Conservation (phyloP, 2,329 filamentous ascomycete genomes). For the Emmonsia crescens region DNA sequence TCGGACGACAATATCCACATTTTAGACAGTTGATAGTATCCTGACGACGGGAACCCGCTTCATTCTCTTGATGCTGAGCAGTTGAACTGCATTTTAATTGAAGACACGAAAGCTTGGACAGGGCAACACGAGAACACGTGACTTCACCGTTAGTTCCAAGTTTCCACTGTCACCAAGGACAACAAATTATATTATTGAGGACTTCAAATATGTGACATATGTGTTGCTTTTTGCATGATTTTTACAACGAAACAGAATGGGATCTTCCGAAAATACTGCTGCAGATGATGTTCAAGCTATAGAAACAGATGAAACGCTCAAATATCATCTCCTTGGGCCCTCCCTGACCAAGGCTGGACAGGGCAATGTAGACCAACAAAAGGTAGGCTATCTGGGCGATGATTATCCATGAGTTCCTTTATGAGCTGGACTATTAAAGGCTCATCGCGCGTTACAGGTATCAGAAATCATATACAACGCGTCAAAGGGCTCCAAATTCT, state of each 20-base stretch:
- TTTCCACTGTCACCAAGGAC: no score
- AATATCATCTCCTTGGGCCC: slow-evolving; percentile 80
- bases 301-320: slow-evolving; percentile 53
- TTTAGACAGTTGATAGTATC: slow-evolving; percentile 6
- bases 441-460: slow-evolving; percentile 43
- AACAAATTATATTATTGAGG: background rate
- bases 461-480: slow-evolving; percentile 96
- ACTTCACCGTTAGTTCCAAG: no score
- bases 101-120: no score
- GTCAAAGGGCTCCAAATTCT: slow-evolving; percentile 92
- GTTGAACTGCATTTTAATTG: no score
- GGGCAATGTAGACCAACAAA: slow-evolving; percentile 82
- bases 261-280: background rate
- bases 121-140: slow-evolving; percentile 28
- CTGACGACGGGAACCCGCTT: background rate
- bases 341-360: slow-evolving; percentile 91
- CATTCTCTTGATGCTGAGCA: background rate
- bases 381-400: slow-evolving; percentile 39
- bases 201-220: background rate
- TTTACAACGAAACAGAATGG: slow-evolving; percentile 5
- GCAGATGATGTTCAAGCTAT: background rate
- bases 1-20: slow-evolving; percentile 57
- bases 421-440: background rate
- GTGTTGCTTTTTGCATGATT: background rate
- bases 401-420: background rate